Conservation (phyloP, 352 stramenopile species). For the Discostella stelligera region DNA sequence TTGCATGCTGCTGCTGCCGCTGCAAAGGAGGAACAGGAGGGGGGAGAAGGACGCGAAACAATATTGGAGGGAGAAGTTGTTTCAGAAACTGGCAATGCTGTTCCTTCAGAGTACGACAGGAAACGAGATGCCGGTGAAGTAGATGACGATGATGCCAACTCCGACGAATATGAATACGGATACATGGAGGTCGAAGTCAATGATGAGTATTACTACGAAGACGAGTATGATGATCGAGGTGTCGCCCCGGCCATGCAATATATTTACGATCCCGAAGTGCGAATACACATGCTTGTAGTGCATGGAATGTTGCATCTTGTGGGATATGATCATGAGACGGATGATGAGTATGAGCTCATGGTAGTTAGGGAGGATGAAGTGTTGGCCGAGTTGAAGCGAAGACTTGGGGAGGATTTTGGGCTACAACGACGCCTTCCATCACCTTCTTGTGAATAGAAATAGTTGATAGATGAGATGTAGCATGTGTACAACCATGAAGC, state of each 20-base stretch:
- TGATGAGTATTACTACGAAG: too few relatives aligned
- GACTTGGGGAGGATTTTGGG: conserved; percentile 39
- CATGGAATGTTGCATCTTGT: conserved; percentile 82
- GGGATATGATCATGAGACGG: conserved; percentile 77
- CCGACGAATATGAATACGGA: conserved; percentile 32
- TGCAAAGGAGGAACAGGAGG: background rate
- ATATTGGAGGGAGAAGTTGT: conserved; percentile 39
- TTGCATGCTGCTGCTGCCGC: background rate
- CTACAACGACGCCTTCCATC: background rate
- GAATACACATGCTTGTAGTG: conserved; percentile 74
- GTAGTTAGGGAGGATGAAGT: conserved; percentile 70
- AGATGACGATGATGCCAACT: conserved; percentile 14
- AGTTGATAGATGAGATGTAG: too few relatives aligned
- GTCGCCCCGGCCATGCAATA: conserved; percentile 67
- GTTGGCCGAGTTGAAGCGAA: conserved; percentile 52
- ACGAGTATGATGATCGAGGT: conserved; percentile 57
- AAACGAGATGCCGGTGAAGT: background rate
- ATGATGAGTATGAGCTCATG: conserved; percentile 81
- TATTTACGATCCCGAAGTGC: conserved; percentile 67
- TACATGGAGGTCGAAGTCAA: conserved; percentile 47
- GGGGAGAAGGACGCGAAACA: conserved; percentile 15
- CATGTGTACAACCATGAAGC: too few relatives aligned
- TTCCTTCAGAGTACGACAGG: background rate
- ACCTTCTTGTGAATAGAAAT: too few relatives aligned
- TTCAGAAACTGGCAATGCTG: conserved; percentile 5